Evolutionary conservation across 1,139 yeast species (phyloP), one percentile per base, ranked within the genome.

Genomic region (Geotrichum klebahnii): DNA sequence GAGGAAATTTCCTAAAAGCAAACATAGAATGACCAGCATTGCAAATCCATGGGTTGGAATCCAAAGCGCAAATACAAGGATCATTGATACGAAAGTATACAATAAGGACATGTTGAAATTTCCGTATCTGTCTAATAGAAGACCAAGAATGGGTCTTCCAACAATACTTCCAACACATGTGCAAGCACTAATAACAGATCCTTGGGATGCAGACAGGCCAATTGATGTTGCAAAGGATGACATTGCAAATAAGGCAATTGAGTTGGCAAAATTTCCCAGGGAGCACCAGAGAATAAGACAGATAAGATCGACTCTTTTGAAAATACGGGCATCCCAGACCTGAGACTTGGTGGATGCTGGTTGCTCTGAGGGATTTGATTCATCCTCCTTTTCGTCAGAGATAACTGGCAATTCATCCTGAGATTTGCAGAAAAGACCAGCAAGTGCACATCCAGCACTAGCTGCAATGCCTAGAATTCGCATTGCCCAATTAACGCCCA

Each of bases 401-500:
- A n/a, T n/a, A n/a, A n/a, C n/a, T n/a, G n/a, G n/a, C n/a, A n/a
- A n/a, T n/a, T n/a, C n/a, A 8, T 26, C 29, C 10, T 26, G 29
- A 26, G 37, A 8, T 22, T 33, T 33, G 32, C 50, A 46, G 34
- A 82, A 63, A 14, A 74, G 50, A 17, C 72, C 67, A 1, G 77
- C 69, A 5, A 70, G 43, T 0, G 64, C 32, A 40, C 71, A 58
- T 42, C 71, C 61, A 3, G 66, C 62, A 1, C 73, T 68, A 31
- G 74, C 67, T 14, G 71, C 67, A 31, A 77, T 64, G 0, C 80
- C 82, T 38, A 77, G 68, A 75, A 81, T 76, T 54, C 90, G 67
- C 53, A 83, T 69, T 0, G 89, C 83, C 89, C 89, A 82, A 51
- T 71, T 84, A 59, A 78, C 71, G 0, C 84, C 83, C 5, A 80